A percentile compares a stretch with the other conserved stretches of the same genome.
phyloP scores from a whole-genome alignment of 2,329 filamentous ascomycete species.

The Teratosphaeriaceae sp. region DNA sequence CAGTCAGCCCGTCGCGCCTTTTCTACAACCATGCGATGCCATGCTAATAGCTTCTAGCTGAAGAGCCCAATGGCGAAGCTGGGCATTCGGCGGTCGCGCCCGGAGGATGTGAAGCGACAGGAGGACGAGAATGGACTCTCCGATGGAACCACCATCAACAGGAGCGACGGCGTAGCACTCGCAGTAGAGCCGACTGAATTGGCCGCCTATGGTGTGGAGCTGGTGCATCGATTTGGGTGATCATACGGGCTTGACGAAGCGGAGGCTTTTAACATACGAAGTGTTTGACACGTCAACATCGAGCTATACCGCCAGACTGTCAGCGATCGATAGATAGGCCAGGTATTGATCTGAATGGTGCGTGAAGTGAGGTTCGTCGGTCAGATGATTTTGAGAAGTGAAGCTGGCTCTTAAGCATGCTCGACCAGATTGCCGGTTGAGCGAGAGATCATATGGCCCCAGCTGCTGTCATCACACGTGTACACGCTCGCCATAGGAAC shows the following conservation, averaged over 20 bases:
- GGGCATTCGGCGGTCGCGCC: conserved; percentile 6
- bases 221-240: too few relatives aligned
- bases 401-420: conserved; percentile 27
- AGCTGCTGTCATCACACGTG: conserved; percentile 14
- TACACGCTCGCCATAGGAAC: neutral
- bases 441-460: conserved; percentile 26
- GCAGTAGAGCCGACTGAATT: neutral
- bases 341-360: neutral
- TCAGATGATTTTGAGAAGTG: conserved; percentile 20
- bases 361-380: neutral
- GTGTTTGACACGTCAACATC: too few relatives aligned
- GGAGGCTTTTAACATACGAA: too few relatives aligned
- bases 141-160: neutral
- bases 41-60: neutral
- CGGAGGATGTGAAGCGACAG: neutral
- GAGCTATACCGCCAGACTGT: neutral
- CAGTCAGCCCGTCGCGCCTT: neutral
- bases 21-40: neutral
- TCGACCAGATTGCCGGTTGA: conserved; percentile 23
- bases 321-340: neutral
- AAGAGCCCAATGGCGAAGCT: conserved; percentile 9
- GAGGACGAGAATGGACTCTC: neutral
- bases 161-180: neutral
- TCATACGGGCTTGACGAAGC: too few relatives aligned
- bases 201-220: too few relatives aligned